Base-by-base conservation (phyloP, 1,139 yeast genomes). In the Saccharomyces uvarum region DNA sequence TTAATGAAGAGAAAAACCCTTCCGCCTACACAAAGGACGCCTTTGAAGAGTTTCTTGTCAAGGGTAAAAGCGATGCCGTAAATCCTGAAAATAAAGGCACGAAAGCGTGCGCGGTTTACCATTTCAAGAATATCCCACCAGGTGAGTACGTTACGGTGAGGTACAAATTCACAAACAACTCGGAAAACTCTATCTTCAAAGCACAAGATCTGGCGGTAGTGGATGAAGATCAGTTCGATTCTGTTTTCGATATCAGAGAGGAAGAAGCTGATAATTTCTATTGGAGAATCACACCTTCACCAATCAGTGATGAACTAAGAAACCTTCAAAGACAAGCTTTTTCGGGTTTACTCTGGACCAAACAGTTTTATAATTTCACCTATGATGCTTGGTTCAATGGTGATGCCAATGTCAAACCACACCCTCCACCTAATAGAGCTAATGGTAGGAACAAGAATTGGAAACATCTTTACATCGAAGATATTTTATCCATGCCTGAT, bases 221-320 rank as follows among this genome's bases (percentile, higher is more conserved):
- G 56, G 91, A 88, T 69, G 96, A 88, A 70, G 86, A 82, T 60
- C 83, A 77, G 51, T 84, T 89, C 64, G 97, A 91, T 71, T 73
- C 77, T 44, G 72, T 82, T n/a, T 83, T 91, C 63, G 84, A 82
- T 48, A 77, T 81, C 56, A 83, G 97, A 67, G 87, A 85, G 65
- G 86, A 82, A 58, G 98, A 91, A 66, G 97, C 98, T 8, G 97
- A 91, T 66, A 93, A 90, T 50, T 91, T 91, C 70, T 91, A 90
- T 73, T 89, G 95, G 90, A 83, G 87, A 68, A 81, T 91, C 50
- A 80, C 93, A 19, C 97, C 98, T 5, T 72, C 88, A 66, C 97
- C 97, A 46, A 80, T 90, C 60, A 80, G 88, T 48, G 95, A 88
- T 58, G 89, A 87, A 58, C 77, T 91, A 64, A 79, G 97, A 69